Evolutionary conservation across 345 rosid genomes (phyloP), one percentile per base, ranked within the genome.

Genomic region (Lumnitzera racemosa): DNA sequence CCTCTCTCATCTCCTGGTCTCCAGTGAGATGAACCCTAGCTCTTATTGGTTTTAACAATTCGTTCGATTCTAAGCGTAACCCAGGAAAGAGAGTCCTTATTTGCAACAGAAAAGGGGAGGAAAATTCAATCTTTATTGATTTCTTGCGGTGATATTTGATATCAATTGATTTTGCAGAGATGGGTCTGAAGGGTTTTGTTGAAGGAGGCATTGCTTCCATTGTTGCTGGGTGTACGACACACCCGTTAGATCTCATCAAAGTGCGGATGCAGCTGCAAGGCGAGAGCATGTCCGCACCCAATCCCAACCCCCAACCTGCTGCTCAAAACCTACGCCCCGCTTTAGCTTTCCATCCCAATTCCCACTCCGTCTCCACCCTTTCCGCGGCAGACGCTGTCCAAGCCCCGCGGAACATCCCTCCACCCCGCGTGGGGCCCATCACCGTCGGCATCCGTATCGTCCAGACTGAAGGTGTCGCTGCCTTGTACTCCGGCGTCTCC

Each of bases 201-300:
- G 96, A 88, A 62, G 96, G 96, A 4, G 96, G 96, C 5, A 62
- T 83, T 7, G 90, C 96, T 8, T 80, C 96, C 15, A 66, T 85
- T 24, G 76, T 88, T 46, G 96, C 96, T 8, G 91, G 96, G 4
- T 85, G 86, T 66, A 83, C 88, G 2, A 88, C 91, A 47, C 96
- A 88, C 67, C 96, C 96, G n/a, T 79, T 88, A 13, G 96, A 88
- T 54, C 88, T 88, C 43, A 79, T 88, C 70, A 88, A 88, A 71
- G 96, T 88, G 55, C 85, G 92, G 11, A 81, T 88, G 81, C 96
- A 88, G 63, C 87, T 88, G 23, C 96, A 88, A 56, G 96, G 96
- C 16, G 96, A 88, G 67, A 75, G 23, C 17, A 73, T 64, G 47
- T 76, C 74, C 47, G 47, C 52, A 16, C 68, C 77, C 15, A 24